Percentiles rank a stretch among this genome's conserved stretches.
These are phyloP conservation scores for Tulasnella sp. DNA, from an alignment of 768 basidiomycete species.

Conservation along the genomic window DNA sequence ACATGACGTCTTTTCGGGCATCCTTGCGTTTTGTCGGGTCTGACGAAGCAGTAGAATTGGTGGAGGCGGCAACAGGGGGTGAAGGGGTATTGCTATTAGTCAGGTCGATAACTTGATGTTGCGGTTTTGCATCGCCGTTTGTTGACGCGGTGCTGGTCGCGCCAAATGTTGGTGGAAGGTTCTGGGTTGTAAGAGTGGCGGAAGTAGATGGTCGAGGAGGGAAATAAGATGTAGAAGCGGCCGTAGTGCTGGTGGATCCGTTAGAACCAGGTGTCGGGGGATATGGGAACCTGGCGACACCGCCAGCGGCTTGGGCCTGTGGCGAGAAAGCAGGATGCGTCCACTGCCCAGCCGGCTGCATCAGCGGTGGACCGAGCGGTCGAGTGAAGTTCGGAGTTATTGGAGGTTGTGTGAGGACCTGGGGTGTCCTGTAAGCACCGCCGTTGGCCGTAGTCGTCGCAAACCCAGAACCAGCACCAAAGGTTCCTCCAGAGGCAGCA, in stretches of 20 bases:
- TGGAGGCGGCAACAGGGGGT: background rate
- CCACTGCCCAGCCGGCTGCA: conserved; percentile 1
- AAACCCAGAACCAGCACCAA: background rate
- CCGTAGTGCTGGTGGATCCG: background rate
- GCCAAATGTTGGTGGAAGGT: background rate
- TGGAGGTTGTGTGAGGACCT: conserved; percentile 6
- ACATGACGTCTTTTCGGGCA: conserved; percentile 33
- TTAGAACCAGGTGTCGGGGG: background rate
- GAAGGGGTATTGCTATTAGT: conserved; percentile 14
- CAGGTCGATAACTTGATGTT: conserved; percentile 15
- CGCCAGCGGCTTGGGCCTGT: background rate
- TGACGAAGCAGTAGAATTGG: background rate
- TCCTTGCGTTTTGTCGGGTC: conserved; percentile 13
- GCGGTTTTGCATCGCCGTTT: background rate
- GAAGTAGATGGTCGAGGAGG: background rate
- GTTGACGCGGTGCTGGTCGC: background rate
- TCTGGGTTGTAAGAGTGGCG: background rate
- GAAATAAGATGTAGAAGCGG: background rate
- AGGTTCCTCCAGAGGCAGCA: background rate
- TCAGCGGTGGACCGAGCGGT: conserved; percentile 3
- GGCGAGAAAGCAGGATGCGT: background rate
- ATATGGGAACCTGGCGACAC: background rate
- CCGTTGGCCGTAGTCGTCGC: background rate
- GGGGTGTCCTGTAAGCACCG: conserved; percentile 8
- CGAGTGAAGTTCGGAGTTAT: background rate